These are phyloP conservation scores for Aspergillus wentii DNA, from an alignment of 495 filamentous ascomycete species.

Conservation along the genomic window DNA sequence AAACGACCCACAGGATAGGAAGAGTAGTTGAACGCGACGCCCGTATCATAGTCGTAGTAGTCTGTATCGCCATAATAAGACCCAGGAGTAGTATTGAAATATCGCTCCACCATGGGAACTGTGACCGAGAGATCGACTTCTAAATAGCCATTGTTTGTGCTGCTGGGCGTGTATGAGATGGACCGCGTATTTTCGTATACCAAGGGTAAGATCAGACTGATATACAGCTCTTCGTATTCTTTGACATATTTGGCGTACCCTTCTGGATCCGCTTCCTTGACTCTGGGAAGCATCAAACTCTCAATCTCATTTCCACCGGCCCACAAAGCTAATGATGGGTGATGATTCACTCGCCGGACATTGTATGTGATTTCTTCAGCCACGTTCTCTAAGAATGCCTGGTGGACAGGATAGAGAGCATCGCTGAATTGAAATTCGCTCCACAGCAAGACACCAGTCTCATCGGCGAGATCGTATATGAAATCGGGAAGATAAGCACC, in stretches of 20 bases:
- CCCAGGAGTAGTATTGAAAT: constrained; percentile 51
- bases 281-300: constrained; percentile 45
- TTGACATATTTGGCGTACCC: constrained; percentile 39
- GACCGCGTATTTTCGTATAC: constrained; percentile 62
- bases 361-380: constrained; percentile 57
- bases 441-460: constrained; percentile 62
- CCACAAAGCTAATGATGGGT: constrained; percentile 65
- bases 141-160: constrained; percentile 62
- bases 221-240: constrained; percentile 60
- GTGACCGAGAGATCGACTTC: constrained; percentile 51
- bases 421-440: constrained; percentile 65
- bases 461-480: constrained; percentile 64
- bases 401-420: constrained; percentile 55
- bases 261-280: constrained; percentile 42
- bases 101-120: constrained; percentile 56
- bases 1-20: constrained; percentile 60
- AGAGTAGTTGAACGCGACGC: constrained; percentile 49
- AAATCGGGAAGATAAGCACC: constrained; percentile 63
- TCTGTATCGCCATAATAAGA: constrained; percentile 65
- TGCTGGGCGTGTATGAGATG: constrained; percentile 64
- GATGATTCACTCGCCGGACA: constrained; percentile 59
- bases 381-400: constrained; percentile 54
- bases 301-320: constrained; percentile 65
- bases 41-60: constrained; percentile 61
- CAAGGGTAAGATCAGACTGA: constrained; percentile 53